These are phyloP conservation scores for Colletotrichum orchidophilum DNA, from an alignment of 2,329 filamentous ascomycete genomes.

Conservation along the genomic window DNA sequence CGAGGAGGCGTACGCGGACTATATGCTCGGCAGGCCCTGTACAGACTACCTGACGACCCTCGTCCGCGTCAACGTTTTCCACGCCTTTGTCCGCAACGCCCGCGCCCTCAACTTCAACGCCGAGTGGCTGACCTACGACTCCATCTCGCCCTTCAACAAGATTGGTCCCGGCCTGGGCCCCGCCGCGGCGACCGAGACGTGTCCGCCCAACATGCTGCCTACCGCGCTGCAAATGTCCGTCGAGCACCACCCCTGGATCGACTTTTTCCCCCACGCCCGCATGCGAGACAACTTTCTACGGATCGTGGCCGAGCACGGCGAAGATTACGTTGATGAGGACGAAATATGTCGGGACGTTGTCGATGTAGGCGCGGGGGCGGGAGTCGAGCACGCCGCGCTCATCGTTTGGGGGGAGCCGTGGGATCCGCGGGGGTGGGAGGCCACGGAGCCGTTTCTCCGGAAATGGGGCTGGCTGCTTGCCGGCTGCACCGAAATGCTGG, in stretches of 20 bases:
- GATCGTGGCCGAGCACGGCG: conserved; percentile 9
- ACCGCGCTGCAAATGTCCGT: conserved; percentile 40
- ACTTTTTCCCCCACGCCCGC: conserved; percentile 42
- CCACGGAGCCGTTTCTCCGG: conserved; percentile 52
- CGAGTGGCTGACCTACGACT: conserved; percentile 33
- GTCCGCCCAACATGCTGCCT: conserved; percentile 38
- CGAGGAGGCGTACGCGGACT: conserved; percentile 10
- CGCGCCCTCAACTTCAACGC: conserved; percentile 22
- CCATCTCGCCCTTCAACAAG: conserved; percentile 35
- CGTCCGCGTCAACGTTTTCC: conserved; percentile 33
- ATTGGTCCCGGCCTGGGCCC: conserved; percentile 1
- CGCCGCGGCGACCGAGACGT: neutral
- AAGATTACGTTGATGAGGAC: conserved; percentile 29
- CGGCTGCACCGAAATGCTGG: conserved; percentile 48
- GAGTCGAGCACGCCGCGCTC: conserved; percentile 27
- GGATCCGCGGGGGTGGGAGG: conserved; percentile 57
- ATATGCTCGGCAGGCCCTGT: neutral
- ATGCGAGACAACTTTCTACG: conserved; percentile 43
- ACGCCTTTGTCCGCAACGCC: conserved; percentile 30
- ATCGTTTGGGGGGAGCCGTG: conserved; percentile 56
- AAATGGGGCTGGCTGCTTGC: conserved; percentile 55
- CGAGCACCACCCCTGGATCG: conserved; percentile 45
- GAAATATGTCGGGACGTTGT: conserved; percentile 32
- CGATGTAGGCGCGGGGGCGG: conserved; percentile 21
- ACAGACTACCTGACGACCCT: conserved; percentile 21